Conservation (phyloP, 306 rosid species). For the Comarum palustre region DNA sequence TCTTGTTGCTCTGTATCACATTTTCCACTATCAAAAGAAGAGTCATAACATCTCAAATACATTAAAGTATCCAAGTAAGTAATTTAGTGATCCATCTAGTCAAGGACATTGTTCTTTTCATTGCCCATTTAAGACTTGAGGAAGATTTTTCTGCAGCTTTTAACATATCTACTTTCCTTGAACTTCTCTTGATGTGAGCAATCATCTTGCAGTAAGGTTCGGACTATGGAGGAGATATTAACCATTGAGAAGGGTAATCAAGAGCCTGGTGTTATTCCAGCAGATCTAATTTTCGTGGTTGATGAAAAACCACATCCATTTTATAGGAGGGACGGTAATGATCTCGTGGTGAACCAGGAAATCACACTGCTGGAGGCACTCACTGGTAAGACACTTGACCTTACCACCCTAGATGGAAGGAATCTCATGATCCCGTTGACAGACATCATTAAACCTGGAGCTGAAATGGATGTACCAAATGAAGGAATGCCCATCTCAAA, state of each 20-base stretch:
- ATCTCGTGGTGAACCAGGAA: constrained; percentile 73
- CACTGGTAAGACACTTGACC: constrained; percentile 68
- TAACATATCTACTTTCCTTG: neutral
- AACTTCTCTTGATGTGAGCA: constrained; percentile 18
- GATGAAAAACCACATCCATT: constrained; percentile 89
- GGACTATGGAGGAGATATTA: constrained; percentile 75
- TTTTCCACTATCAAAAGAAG: neutral
- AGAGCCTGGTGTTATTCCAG: constrained; percentile 76
- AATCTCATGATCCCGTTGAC: constrained; percentile 52
- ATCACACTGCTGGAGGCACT: constrained; percentile 87
- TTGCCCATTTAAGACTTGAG: neutral
- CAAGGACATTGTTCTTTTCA: neutral
- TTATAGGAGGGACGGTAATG: constrained; percentile 79
- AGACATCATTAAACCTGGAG: constrained; percentile 67
- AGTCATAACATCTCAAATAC: neutral
- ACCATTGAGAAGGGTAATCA: constrained; percentile 91
- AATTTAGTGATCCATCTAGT: neutral
- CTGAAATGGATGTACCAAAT: constrained; percentile 54
- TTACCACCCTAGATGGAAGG: constrained; percentile 76
- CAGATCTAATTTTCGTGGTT: constrained; percentile 76
- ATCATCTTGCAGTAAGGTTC: constrained; percentile 55
- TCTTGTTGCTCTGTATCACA: neutral
- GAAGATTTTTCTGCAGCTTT: constrained; percentile 9
- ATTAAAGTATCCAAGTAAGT: neutral
- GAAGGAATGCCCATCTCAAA: constrained; percentile 97